Conservation (phyloP, 208 protist genomes). For the Crithidia bombi region DNA sequence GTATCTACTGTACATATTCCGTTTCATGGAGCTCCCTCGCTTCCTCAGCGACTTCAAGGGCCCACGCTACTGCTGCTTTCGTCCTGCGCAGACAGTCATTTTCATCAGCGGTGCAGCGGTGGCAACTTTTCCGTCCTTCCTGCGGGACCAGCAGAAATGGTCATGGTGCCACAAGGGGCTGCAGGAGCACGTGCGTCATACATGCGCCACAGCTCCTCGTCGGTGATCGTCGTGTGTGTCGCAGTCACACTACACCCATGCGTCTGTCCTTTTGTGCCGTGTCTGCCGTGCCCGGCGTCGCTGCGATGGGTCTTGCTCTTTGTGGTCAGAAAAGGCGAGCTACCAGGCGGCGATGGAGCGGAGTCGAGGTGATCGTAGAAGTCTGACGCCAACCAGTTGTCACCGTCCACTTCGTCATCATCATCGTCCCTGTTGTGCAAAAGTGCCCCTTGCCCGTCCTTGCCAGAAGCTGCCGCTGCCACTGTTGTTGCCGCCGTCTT, state of each 20-base stretch:
- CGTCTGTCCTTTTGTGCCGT: background rate
- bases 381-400: constrained; percentile 25
- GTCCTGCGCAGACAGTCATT: background rate
- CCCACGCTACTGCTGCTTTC: background rate
- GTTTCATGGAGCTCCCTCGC: no score
- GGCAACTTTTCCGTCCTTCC: constrained; percentile 11
- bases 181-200: constrained; percentile 45
- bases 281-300: background rate
- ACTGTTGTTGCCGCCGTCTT: background rate
- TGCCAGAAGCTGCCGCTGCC: constrained; percentile 1
- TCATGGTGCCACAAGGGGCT: background rate
- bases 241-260: background rate
- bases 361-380: constrained; percentile 18
- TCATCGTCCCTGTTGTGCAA: background rate
- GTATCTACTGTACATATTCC: no score
- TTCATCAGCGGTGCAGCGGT: constrained; percentile 32
- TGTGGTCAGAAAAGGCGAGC: background rate
- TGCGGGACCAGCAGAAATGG: background rate
- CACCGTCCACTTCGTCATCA: constrained; percentile 32
- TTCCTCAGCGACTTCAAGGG: background rate
- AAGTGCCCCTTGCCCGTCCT: background rate
- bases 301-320: no score
- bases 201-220: constrained; percentile 58
- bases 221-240: constrained; percentile 19
- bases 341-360: background rate